These are phyloP conservation scores for sorghum (Sorghum bicolor) DNA, from an alignment of 176 grass and related monocot genomes.

Conservation along the genomic window Sorghum_bicolor_NCBIv3 NC_012870.2:868501-869000, in stretches of 20 bases:
- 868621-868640: not conserved
- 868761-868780: not conserved
- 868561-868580: constrained; percentile 12
- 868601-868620: not conserved
- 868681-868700: not conserved
- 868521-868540: constrained; percentile 17
- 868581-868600: not conserved
- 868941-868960: not conserved
- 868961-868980: not conserved
- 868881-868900: not conserved
- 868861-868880: constrained; percentile 1
- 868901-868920: not conserved
- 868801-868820: not conserved
- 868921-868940: not conserved
- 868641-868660: not conserved
- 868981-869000: not conserved
- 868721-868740: not conserved
- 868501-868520: constrained; percentile 26
- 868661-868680: not conserved
- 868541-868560: constrained; percentile 16
- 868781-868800: not conserved
- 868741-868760: not conserved
- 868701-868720: not conserved
- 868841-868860: not conserved
- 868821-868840: not conserved